Percentiles rank a stretch among this genome's conserved stretches.
Conservation (phyloP, 2,329 filamentous ascomycete genomes). For the Botryotinia narcissicola region DNA sequence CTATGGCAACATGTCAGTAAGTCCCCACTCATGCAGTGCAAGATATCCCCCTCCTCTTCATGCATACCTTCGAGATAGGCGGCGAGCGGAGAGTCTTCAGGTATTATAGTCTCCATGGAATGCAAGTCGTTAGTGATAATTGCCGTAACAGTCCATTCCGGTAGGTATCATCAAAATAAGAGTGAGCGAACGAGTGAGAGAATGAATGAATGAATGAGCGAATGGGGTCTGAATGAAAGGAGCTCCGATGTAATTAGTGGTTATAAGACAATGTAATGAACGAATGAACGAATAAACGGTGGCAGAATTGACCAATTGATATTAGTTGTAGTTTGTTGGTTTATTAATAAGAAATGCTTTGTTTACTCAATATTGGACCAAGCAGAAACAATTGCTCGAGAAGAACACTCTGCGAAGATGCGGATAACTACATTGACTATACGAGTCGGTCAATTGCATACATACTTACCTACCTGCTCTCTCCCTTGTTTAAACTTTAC, state of each 20-base stretch:
- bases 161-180: neutral
- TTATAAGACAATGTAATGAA: neutral
- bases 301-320: neutral
- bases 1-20: conserved; percentile 36
- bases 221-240: neutral
- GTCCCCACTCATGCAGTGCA: conserved; percentile 12
- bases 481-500: neutral
- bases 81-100: conserved; percentile 83
- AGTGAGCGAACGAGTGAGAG: neutral
- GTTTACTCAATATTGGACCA: neutral
- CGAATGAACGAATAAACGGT: neutral
- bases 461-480: neutral
- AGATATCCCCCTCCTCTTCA: neutral
- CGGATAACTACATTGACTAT: neutral
- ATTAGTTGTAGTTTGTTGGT: neutral
- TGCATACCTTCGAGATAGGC: conserved; percentile 81
- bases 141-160: conserved; percentile 30
- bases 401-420: neutral
- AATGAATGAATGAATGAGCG: neutral
- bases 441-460: neutral
- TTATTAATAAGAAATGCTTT: neutral
- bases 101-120: conserved; percentile 81
- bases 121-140: conserved; percentile 26
- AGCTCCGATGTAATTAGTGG: neutral
- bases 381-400: neutral